Evolutionary conservation across 345 rosid species (phyloP).

Genomic region (Eucalyptus cladocalyx): DNA sequence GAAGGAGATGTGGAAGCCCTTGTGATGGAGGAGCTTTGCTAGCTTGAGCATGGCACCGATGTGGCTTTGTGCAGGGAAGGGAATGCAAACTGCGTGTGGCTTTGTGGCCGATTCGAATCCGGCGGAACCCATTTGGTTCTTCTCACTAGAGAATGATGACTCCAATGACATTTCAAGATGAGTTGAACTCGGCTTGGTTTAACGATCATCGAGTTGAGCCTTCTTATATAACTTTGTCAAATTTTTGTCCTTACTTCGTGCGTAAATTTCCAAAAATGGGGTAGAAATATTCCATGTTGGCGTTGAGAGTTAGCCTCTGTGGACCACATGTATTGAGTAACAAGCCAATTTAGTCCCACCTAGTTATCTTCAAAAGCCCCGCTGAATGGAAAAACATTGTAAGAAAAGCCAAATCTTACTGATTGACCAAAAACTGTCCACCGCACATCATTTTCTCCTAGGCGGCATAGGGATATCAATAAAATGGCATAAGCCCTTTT

Average conservation of each 20-base stretch:
- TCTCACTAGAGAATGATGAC: neutral
- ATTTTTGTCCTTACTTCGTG: neutral
- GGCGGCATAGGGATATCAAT: neutral
- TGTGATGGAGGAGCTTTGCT: conserved; percentile 6
- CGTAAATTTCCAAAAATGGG: neutral
- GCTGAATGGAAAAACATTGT: neutral
- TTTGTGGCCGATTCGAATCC: neutral
- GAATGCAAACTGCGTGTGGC: conserved; percentile 1
- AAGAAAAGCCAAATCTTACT: neutral
- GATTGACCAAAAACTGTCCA: neutral
- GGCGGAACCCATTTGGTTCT: neutral
- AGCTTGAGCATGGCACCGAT: conserved; percentile 2
- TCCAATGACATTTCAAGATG: neutral
- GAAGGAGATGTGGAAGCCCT: conserved; percentile 8
- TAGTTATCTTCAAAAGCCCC: neutral
- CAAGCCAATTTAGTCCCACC: neutral
- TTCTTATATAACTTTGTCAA: neutral
- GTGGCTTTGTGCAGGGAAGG: conserved; percentile 5
- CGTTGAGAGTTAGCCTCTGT: neutral
- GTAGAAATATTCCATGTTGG: neutral
- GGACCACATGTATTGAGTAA: no score
- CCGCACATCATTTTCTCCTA: neutral
- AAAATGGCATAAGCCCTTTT: neutral
- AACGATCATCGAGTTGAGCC: neutral
- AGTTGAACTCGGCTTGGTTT: neutral